These are phyloP conservation scores for Aspergillus aculeatus DNA, from an alignment of 2,329 filamentous ascomycete genomes.

Conservation along the genomic window DNA sequence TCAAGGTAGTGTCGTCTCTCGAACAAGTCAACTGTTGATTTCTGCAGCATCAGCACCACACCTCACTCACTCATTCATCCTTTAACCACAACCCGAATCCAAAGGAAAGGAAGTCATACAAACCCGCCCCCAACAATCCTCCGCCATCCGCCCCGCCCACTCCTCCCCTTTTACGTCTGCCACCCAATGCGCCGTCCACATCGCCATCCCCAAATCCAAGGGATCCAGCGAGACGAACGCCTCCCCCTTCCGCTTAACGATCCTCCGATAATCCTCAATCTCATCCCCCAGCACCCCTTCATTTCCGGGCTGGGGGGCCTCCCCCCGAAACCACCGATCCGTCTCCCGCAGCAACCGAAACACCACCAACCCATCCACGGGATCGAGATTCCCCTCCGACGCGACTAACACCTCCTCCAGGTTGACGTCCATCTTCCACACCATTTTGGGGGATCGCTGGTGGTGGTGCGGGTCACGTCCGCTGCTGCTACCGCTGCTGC, in stretches of 20 bases:
- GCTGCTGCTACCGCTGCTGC: slow-evolving; percentile 24
- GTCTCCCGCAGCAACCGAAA: slow-evolving; percentile 51
- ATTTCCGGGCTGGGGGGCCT: not conserved
- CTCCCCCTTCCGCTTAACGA: slow-evolving; percentile 49
- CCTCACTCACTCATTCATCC: no score
- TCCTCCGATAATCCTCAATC: slow-evolving; percentile 52
- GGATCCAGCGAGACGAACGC: slow-evolving; percentile 50
- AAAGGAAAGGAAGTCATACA: slow-evolving; percentile 25
- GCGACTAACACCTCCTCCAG: slow-evolving; percentile 49
- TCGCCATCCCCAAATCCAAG: slow-evolving; percentile 60
- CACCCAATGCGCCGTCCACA: slow-evolving; percentile 58
- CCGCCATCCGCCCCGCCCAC: slow-evolving; percentile 48
- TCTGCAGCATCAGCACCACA: not conserved
- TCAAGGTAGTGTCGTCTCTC: slow-evolving; percentile 37
- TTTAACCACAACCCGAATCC: not conserved
- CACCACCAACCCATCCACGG: slow-evolving; percentile 55
- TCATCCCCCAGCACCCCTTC: slow-evolving; percentile 46
- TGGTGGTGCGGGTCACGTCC: no score
- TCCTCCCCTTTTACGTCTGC: slow-evolving; percentile 38
- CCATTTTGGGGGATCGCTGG: slow-evolving; percentile 34
- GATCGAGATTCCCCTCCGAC: slow-evolving; percentile 57
- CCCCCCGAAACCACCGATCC: slow-evolving; percentile 25
- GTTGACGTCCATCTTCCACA: slow-evolving; percentile 58
- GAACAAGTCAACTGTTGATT: slow-evolving; percentile 34
- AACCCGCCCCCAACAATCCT: slow-evolving; percentile 37